phyloP scores from a whole-genome alignment of 352 stramenopile species.

The Globisporangium abappressorium region DNA sequence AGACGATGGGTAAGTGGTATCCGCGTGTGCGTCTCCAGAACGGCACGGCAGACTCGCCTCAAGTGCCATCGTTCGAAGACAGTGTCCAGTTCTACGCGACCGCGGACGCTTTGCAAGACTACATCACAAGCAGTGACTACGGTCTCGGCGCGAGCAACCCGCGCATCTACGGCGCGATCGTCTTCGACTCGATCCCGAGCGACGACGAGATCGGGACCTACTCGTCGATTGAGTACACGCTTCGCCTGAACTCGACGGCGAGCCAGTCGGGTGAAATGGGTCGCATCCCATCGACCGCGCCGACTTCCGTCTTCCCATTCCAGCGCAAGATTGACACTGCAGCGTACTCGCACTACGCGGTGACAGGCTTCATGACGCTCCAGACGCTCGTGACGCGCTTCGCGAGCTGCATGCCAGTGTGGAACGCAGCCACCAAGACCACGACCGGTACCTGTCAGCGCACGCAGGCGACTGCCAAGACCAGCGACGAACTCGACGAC shows the following conservation, averaged over 20 bases:
- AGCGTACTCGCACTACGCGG: neutral
- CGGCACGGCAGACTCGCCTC: neutral
- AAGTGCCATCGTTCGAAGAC: neutral
- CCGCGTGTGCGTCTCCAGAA: slow-evolving; percentile 24
- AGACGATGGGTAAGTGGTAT: slow-evolving; percentile 52
- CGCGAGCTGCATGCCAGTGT: neutral
- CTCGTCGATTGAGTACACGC: neutral
- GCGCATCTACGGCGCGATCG: neutral
- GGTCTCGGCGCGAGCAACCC: neutral
- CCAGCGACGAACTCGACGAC: neutral
- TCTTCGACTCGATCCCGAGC: neutral
- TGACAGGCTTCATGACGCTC: neutral
- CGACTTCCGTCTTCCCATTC: neutral
- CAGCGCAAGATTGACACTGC: neutral
- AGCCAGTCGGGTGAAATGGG: neutral
- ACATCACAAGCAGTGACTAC: neutral
- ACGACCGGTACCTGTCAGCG: neutral
- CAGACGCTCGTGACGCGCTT: neutral
- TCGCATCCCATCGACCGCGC: neutral
- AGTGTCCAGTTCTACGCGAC: neutral
- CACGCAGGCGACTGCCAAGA: neutral
- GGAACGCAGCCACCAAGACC: neutral
- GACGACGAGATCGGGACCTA: neutral
- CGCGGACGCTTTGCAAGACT: neutral
- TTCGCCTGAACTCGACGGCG: neutral